phyloP scores from a whole-genome alignment of 352 stramenopile species.

The Lagenidium sp. region DNA sequence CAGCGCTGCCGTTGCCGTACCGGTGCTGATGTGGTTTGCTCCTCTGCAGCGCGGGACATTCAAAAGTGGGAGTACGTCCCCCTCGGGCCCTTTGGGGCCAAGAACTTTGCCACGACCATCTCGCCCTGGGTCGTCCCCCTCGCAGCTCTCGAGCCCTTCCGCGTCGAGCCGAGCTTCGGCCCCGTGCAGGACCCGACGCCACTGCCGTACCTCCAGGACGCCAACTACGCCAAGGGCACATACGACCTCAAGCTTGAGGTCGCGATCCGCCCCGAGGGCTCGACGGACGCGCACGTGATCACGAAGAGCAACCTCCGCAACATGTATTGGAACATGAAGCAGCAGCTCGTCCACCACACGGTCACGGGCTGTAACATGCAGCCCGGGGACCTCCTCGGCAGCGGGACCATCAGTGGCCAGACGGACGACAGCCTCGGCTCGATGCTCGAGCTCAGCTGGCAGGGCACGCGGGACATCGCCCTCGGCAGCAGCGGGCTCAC shows the following conservation, averaged over 20 bases:
- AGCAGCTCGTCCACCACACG: conserved; percentile 96
- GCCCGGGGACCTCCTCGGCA: conserved; percentile 91
- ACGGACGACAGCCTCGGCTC: conserved; percentile 87
- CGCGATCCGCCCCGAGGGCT: conserved; percentile 51
- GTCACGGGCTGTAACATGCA: conserved; percentile 96
- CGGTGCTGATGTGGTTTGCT: too few species aligned
- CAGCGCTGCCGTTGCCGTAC: too few species aligned
- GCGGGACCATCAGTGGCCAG: conserved; percentile 92
- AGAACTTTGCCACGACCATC: conserved; percentile 97
- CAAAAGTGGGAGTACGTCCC: conserved; percentile 98
- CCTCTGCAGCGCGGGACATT: conserved; percentile 65
- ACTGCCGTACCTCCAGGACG: conserved; percentile 92
- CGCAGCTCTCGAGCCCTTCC: conserved; percentile 92
- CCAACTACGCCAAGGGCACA: conserved; percentile 75
- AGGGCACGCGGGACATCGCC: conserved; percentile 76
- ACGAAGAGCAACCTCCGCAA: conserved; percentile 93
- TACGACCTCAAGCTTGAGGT: conserved; percentile 89
- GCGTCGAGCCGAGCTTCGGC: conserved; percentile 85
- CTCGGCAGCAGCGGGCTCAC: conserved; percentile 60
- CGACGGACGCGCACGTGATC: conserved; percentile 50
- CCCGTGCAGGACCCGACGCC: conserved; percentile 80
- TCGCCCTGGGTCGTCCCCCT: conserved; percentile 95
- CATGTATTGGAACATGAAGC: conserved; percentile 97
- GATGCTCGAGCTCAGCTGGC: conserved; percentile 96
- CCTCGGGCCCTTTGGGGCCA: conserved; percentile 93